A percentile compares a stretch with the other conserved stretches of the same genome.
Evolutionary conservation across 2,329 filamentous ascomycete species (phyloP).

Genomic region (Colletotrichum agaves): DNA sequence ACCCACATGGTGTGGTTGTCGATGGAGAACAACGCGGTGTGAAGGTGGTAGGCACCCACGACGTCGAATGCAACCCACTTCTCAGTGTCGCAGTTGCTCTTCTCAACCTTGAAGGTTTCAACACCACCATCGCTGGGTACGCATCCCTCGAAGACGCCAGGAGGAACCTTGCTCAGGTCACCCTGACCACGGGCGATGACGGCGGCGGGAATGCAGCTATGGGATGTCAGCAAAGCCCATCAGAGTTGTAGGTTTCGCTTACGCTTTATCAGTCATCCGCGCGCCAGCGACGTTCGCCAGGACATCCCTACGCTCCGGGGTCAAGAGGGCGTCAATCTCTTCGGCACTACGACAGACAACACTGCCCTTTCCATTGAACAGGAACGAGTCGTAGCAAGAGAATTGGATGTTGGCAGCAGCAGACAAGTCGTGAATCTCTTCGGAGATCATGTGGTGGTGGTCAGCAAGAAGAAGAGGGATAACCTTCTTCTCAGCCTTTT

Average conservation of each 20-base stretch:
- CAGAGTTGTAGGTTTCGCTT: slow-evolving; percentile 12
- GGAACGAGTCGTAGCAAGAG: slow-evolving; percentile 68
- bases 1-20: slow-evolving; percentile 65
- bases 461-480: slow-evolving; percentile 65
- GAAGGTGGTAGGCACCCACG: slow-evolving; percentile 61
- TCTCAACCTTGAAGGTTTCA: slow-evolving; percentile 52
- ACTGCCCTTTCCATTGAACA: slow-evolving; percentile 71
- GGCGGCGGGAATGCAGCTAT: slow-evolving; percentile 52
- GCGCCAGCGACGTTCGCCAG: slow-evolving; percentile 43
- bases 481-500: slow-evolving; percentile 58
- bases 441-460: slow-evolving; percentile 64
- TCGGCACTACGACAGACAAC: slow-evolving; percentile 61
- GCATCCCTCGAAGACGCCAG: slow-evolving; percentile 58
- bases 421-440: slow-evolving; percentile 57
- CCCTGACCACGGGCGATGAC: slow-evolving; percentile 49
- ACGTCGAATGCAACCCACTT: slow-evolving; percentile 66
- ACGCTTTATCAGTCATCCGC: slow-evolving; percentile 55
- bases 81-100: slow-evolving; percentile 46
- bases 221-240: not conserved
- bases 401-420: slow-evolving; percentile 57
- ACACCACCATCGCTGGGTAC: slow-evolving; percentile 54
- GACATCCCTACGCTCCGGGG: slow-evolving; percentile 44
- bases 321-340: slow-evolving; percentile 53
- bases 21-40: slow-evolving; percentile 58
- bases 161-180: slow-evolving; percentile 53